A percentile compares a stretch with the other conserved stretches of the same genome.
Evolutionary conservation across 2,329 filamentous ascomycete genomes (phyloP).

Genomic region (Diaporthe citriasiana): DNA sequence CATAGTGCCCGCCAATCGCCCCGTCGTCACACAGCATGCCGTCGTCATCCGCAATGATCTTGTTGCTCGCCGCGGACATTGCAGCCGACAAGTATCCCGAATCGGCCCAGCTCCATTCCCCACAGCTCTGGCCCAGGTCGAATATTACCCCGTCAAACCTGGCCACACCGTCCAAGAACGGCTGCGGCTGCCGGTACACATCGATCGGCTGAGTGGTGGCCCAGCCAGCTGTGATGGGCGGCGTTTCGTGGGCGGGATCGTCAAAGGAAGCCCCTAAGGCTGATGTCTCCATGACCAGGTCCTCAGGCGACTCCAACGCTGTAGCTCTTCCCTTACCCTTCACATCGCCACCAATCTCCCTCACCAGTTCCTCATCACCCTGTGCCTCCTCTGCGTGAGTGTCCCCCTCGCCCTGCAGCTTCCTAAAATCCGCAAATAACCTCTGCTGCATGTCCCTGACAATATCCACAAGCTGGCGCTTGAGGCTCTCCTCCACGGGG

Average conservation of each 20-base stretch:
- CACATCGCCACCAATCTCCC: background rate
- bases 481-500: conserved; percentile 41
- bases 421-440: conserved; percentile 41
- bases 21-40: conserved; percentile 16
- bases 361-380: background rate
- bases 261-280: background rate
- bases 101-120: conserved; percentile 29
- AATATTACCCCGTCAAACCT: conserved; percentile 17
- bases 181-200: conserved; percentile 5
- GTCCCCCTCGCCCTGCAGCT: background rate
- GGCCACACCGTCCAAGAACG: background rate
- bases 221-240: background rate
- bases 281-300: background rate
- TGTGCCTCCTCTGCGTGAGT: background rate
- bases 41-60: background rate
- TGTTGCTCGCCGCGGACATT: conserved; percentile 20
- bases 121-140: background rate
- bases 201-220: conserved; percentile 17
- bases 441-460: conserved; percentile 42
- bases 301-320: conserved; percentile 1
- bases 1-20: background rate
- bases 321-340: conserved; percentile 13
- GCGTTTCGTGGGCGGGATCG: background rate
- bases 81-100: conserved; percentile 15
- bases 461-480: conserved; percentile 42